A percentile compares a stretch with the other conserved stretches of the same genome.
Conservation (phyloP, 2,329 filamentous ascomycete species). For the Xylariaceae sp. region DNA sequence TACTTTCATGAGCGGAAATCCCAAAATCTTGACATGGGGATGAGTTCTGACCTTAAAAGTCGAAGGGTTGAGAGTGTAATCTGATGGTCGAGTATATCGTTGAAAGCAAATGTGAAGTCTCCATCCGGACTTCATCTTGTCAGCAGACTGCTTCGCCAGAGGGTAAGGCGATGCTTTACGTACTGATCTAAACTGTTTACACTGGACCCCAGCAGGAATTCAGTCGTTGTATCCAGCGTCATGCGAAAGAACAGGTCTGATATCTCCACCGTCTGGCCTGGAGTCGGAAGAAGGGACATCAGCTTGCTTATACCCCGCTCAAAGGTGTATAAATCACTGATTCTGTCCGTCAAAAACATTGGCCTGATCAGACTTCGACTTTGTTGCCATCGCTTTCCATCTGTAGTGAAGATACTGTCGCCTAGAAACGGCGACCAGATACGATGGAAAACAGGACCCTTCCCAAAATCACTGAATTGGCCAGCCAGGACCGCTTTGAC, state of each 20-base stretch:
- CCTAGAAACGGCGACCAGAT: slow-evolving; percentile 43
- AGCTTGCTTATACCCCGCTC: slow-evolving; percentile 56
- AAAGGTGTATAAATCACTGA: slow-evolving; percentile 49
- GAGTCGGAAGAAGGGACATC: slow-evolving; percentile 48
- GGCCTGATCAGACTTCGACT: slow-evolving; percentile 43
- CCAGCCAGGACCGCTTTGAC: slow-evolving; percentile 51
- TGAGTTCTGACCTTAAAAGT: slow-evolving; percentile 17
- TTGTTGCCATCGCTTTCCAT: slow-evolving; percentile 47
- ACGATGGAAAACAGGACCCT: slow-evolving; percentile 35
- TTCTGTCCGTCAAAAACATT: slow-evolving; percentile 35
- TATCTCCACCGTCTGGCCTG: slow-evolving; percentile 55
- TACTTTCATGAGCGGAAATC: background rate
- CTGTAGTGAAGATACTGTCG: slow-evolving; percentile 49
- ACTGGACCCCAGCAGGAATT: slow-evolving; percentile 61
- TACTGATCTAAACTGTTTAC: slow-evolving; percentile 42
- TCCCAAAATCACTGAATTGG: slow-evolving; percentile 50
- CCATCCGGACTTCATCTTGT: slow-evolving; percentile 40
- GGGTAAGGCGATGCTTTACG: slow-evolving; percentile 4
- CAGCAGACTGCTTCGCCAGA: background rate
- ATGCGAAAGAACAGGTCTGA: slow-evolving; percentile 60
- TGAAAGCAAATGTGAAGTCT: slow-evolving; percentile 64
- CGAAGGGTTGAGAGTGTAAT: slow-evolving; percentile 49
- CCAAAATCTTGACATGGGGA: background rate
- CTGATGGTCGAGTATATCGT: slow-evolving; percentile 63
- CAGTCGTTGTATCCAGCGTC: slow-evolving; percentile 62